phyloP scores from a whole-genome alignment of 345 rosid genomes.

The Rubroshorea leprosula region DNA sequence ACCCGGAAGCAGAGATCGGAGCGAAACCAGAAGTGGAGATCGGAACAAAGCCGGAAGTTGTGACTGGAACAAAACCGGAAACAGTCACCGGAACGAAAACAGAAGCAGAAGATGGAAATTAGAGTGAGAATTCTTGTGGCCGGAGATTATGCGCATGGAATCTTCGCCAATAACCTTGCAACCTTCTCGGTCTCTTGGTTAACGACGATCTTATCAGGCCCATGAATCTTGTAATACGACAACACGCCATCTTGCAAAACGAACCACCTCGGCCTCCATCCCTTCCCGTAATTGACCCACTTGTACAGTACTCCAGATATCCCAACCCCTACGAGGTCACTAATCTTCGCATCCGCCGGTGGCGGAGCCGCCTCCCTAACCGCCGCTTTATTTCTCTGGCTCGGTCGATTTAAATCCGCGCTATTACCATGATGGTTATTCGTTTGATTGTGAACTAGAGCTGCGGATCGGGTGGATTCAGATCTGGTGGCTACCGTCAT shows the following conservation, averaged over 20 bases:
- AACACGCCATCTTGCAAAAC: conserved; percentile 93
- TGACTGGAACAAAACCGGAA: too few species aligned
- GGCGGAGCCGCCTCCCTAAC: conserved; percentile 19
- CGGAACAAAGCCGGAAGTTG: too few species aligned
- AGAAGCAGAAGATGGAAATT: conserved; percentile 31
- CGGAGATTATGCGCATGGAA: conserved; percentile 51
- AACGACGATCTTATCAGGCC: conserved; percentile 82
- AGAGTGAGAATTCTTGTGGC: conserved; percentile 18
- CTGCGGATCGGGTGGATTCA: conserved; percentile 27
- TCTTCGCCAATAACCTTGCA: conserved; percentile 88
- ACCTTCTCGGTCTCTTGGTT: conserved; percentile 79
- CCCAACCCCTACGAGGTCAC: conserved; percentile 84
- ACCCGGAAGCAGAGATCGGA: too few species aligned
- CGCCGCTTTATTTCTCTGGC: neutral
- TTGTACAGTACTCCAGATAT: conserved; percentile 74
- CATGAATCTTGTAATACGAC: conserved; percentile 89
- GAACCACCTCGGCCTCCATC: conserved; percentile 98
- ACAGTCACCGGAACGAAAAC: too few species aligned
- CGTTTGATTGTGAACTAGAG: conserved; percentile 14
- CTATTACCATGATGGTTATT: conserved; percentile 23
- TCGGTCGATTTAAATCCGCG: conserved; percentile 8
- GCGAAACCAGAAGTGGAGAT: too few species aligned
- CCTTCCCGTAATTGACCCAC: conserved; percentile 98
- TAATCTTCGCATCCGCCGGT: conserved; percentile 64
- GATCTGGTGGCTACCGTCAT: neutral